Evolutionary conservation across 2,329 filamentous ascomycete species (phyloP).

Genomic region (Xylariomycetidae sp.): DNA sequence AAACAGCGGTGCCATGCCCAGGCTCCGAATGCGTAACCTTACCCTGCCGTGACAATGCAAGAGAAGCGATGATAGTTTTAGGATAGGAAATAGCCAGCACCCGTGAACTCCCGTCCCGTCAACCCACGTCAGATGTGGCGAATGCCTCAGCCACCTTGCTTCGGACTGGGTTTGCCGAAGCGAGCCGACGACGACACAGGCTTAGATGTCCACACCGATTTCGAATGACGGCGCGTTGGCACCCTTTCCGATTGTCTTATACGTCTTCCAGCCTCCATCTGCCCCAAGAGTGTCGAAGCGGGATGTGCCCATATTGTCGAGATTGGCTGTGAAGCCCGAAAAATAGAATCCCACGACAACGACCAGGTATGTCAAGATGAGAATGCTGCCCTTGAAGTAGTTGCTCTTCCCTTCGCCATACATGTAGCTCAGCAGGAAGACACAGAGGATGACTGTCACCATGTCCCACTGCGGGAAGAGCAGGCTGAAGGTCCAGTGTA

Average conservation of each 20-base stretch:
- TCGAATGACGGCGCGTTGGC: constrained; percentile 31
- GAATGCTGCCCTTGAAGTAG: constrained; percentile 97
- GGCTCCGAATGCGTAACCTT: constrained; percentile 5
- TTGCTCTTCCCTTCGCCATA: constrained; percentile 99
- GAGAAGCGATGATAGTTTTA: constrained; percentile 5
- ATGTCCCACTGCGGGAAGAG: constrained; percentile 99
- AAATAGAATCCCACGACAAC: constrained; percentile 90
- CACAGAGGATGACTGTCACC: constrained; percentile 91
- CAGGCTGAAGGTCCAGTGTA: constrained; percentile 68
- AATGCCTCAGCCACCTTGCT: neutral
- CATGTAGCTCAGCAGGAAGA: constrained; percentile 95
- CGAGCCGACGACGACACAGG: neutral
- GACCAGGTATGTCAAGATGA: constrained; percentile 88
- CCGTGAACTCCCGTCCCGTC: too few relatives aligned
- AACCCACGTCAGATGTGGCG: neutral
- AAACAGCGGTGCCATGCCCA: too few relatives aligned
- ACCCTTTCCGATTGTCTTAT: constrained; percentile 48
- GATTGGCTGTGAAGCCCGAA: constrained; percentile 48
- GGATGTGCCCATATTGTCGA: constrained; percentile 35
- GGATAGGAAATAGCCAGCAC: constrained; percentile 4
- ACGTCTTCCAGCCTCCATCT: constrained; percentile 44
- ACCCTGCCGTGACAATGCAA: constrained; percentile 12
- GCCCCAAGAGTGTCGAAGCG: constrained; percentile 49
- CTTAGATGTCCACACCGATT: constrained; percentile 16
- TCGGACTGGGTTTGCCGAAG: neutral